These are phyloP conservation scores for Hyphopichia wangnamkhiaoensis DNA, from an alignment of 1,139 yeast genomes.

Conservation along the genomic window DNA sequence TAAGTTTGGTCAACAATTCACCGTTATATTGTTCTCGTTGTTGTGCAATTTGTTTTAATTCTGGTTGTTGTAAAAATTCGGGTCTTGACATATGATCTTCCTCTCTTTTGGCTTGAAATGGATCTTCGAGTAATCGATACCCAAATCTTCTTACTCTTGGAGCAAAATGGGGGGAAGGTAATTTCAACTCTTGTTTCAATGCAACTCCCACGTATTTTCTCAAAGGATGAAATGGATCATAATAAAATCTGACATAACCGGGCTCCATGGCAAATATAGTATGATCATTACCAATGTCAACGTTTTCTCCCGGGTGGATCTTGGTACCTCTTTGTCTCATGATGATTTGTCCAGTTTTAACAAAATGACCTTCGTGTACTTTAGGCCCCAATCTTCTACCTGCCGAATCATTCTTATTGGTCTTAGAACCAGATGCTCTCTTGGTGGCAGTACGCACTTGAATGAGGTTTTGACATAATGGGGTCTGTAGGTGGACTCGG, in stretches of 20 bases:
- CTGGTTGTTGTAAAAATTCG: conserved; percentile 59
- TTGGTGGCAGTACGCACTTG: conserved; percentile 91
- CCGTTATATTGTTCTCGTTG: conserved; percentile 35
- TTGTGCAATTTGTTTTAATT: conserved; percentile 34
- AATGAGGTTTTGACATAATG: conserved; percentile 10
- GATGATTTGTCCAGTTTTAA: conserved; percentile 80
- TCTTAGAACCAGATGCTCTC: conserved; percentile 90
- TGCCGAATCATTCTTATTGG: conserved; percentile 91
- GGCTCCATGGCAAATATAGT: conserved; percentile 91
- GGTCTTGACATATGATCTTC: conserved; percentile 60
- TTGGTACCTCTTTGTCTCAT: conserved; percentile 97
- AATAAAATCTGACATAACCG: conserved; percentile 86
- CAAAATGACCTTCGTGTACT: conserved; percentile 70
- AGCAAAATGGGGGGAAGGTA: conserved; percentile 88
- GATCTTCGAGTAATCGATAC: conserved; percentile 53
- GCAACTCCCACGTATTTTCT: conserved; percentile 91
- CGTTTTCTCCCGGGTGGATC: conserved; percentile 93
- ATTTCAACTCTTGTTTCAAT: conserved; percentile 55
- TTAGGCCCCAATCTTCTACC: conserved; percentile 95
- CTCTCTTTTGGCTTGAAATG: conserved; percentile 55
- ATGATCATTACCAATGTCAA: conserved; percentile 90
- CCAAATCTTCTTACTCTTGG: conserved; percentile 90
- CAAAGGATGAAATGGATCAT: conserved; percentile 96
- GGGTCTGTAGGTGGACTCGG: conserved; percentile 2
- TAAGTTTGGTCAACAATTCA: conserved; percentile 19